Conservation (phyloP, 495 filamentous ascomycete genomes). For the Darksidea phi region DNA sequence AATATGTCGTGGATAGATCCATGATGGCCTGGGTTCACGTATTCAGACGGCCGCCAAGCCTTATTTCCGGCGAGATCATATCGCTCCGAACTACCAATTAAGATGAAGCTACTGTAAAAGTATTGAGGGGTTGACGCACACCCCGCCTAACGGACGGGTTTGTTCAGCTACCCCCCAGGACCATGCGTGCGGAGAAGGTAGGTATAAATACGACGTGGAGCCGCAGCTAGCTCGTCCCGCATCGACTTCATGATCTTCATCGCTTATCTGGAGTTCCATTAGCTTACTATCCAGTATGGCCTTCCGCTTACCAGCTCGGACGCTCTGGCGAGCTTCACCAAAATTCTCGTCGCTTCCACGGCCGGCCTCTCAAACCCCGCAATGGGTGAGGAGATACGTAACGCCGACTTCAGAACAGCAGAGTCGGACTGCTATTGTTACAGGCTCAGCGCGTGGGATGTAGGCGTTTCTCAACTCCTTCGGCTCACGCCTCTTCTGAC, state of each 20-base stretch:
- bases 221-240: no score
- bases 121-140: no score
- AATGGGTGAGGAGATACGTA: conserved; percentile 16
- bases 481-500: neutral
- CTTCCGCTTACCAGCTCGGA: conserved; percentile 1
- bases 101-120: no score
- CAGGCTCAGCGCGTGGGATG: conserved; percentile 59
- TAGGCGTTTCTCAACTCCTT: conserved; percentile 33
- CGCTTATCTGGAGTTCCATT: neutral
- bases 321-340: conserved; percentile 7
- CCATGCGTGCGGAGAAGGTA: neutral
- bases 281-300: conserved; percentile 5
- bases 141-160: conserved; percentile 13
- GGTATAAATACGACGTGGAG: neutral
- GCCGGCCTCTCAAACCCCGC: neutral
- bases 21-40: no score
- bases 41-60: no score
- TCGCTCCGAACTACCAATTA: no score
- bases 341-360: neutral
- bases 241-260: neutral
- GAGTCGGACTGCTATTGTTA: conserved; percentile 54
- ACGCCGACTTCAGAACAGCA: conserved; percentile 9
- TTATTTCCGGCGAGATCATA: no score
- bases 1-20: no score
- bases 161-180: neutral